Conservation (phyloP, 345 rosid species). For the Eucalyptus cloeziana region DNA sequence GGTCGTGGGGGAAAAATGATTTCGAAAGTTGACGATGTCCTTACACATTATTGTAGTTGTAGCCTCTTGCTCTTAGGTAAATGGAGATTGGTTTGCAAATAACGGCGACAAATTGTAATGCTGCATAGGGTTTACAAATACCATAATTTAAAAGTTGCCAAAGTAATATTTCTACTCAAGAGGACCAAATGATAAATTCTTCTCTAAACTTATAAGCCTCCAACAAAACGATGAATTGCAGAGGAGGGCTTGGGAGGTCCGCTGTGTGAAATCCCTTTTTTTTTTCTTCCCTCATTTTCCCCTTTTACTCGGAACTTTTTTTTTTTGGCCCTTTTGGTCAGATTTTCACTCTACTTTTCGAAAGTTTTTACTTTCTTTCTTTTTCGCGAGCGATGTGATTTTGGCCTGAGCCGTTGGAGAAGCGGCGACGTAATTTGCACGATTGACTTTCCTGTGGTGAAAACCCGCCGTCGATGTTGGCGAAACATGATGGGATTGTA, state of each 20-base stretch:
- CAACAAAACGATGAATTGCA: background rate
- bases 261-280: background rate
- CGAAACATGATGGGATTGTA: background rate
- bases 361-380: background rate
- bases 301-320: background rate
- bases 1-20: background rate
- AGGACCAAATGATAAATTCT: background rate
- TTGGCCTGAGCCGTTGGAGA: background rate
- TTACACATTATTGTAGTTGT: background rate
- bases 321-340: background rate
- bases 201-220: background rate
- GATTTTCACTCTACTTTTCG: background rate
- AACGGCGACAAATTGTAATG: background rate
- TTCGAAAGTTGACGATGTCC: background rate
- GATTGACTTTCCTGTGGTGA: background rate
- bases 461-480: background rate
- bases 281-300: no score
- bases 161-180: background rate
- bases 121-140: background rate
- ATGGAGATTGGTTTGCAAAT: background rate
- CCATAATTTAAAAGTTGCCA: background rate
- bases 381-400: background rate
- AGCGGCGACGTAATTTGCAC: background rate
- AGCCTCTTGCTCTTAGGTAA: background rate
- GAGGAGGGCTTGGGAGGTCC: background rate